These are phyloP conservation scores for Encephalitozoon romaleae DNA, from an alignment of 371 early-diverging fungal species.

Conservation along the genomic window DNA sequence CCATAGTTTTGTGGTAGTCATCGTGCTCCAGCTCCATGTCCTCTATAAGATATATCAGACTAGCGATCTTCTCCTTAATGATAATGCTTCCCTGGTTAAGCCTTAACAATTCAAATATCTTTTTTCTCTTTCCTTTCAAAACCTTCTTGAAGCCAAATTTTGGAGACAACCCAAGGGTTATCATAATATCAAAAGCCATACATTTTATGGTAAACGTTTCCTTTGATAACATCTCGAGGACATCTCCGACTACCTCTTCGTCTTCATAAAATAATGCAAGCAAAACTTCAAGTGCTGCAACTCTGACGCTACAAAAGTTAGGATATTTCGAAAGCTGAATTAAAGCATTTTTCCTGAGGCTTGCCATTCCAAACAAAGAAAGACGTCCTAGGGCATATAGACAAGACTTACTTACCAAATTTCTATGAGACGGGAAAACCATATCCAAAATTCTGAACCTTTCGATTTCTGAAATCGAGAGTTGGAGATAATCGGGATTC, in stretches of 20 bases:
- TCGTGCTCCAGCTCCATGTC: neutral
- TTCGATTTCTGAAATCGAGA: constrained; percentile 55
- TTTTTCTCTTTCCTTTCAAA: neutral
- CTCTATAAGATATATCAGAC: constrained; percentile 22
- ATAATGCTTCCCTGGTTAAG: neutral
- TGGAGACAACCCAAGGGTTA: constrained; percentile 1
- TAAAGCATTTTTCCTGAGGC: constrained; percentile 35
- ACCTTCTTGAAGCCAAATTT: neutral
- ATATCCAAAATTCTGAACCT: constrained; percentile 58
- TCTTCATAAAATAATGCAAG: constrained; percentile 23
- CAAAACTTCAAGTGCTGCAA: constrained; percentile 57
- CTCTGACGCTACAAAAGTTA: constrained; percentile 56
- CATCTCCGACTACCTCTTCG: neutral
- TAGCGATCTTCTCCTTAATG: neutral
- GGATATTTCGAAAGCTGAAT: constrained; percentile 33
- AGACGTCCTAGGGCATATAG: constrained; percentile 53
- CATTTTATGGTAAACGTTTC: constrained; percentile 5
- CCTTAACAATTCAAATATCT: neutral
- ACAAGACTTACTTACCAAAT: constrained; percentile 50
- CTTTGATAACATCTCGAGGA: neutral
- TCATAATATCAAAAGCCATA: constrained; percentile 6
- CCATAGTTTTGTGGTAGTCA: neutral
- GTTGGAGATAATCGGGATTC: neutral
- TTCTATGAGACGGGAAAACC: constrained; percentile 59
- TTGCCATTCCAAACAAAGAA: constrained; percentile 40